Conservation (phyloP, 768 basidiomycete species). For the Pholiota microspora region DNA sequence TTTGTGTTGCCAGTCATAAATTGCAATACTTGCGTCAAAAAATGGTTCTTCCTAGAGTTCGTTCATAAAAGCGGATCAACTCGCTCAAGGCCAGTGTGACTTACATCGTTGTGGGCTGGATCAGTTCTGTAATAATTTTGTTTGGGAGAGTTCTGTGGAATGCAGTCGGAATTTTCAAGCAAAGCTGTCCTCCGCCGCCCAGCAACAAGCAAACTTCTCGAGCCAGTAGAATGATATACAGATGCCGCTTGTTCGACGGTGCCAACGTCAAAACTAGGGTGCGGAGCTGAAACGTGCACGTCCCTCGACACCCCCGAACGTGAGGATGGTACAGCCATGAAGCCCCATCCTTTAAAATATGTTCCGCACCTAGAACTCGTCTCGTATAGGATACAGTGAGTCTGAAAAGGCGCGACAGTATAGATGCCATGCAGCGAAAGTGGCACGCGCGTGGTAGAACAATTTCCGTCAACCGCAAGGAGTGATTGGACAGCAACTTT, state of each 20-base stretch:
- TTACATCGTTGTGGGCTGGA: conserved; percentile 43
- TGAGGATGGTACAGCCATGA: conserved; percentile 15
- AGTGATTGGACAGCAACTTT: conserved; percentile 8
- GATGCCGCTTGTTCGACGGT: conserved; percentile 40
- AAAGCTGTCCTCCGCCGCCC: conserved; percentile 38
- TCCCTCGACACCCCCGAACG: conserved; percentile 19
- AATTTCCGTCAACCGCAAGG: conserved; percentile 17
- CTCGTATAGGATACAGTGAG: conserved; percentile 23
- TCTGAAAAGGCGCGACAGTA: conserved; percentile 12
- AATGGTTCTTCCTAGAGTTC: conserved; percentile 39
- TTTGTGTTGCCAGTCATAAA: conserved; percentile 39
- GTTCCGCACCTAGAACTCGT: conserved; percentile 9
- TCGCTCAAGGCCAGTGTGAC: neutral
- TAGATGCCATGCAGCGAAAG: conserved; percentile 17
- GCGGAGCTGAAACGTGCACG: conserved; percentile 45
- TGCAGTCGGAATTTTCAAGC: conserved; percentile 29
- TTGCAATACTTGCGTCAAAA: conserved; percentile 35
- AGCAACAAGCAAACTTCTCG: conserved; percentile 40
- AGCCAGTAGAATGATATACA: conserved; percentile 35
- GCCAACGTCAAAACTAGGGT: conserved; percentile 37
- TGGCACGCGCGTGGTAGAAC: conserved; percentile 10
- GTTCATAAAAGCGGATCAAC: neutral
- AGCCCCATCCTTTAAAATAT: conserved; percentile 24
- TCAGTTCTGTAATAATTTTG: conserved; percentile 42
- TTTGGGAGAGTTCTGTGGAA: conserved; percentile 7